Percentiles rank a stretch among this genome's conserved stretches.
These are phyloP conservation scores for Aspergillus candidus DNA, from an alignment of 2,329 filamentous ascomycete species.

Conservation along the genomic window DNA sequence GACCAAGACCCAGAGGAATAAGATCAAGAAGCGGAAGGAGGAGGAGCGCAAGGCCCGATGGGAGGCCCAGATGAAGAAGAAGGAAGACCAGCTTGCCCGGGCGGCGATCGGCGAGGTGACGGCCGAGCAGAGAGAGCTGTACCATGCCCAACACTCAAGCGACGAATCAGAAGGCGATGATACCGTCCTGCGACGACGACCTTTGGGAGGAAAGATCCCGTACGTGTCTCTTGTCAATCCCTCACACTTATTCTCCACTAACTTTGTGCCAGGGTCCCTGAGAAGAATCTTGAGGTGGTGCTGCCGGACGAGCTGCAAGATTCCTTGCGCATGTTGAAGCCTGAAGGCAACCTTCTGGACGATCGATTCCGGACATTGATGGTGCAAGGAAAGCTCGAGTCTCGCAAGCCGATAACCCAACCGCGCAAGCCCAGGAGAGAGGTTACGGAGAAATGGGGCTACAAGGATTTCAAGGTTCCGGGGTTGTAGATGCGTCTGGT, in stretches of 20 bases:
- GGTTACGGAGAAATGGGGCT: constrained; percentile 90
- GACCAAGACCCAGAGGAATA: constrained; percentile 79
- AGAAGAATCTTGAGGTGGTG: constrained; percentile 74
- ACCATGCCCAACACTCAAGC: constrained; percentile 34
- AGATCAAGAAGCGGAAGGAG: constrained; percentile 80
- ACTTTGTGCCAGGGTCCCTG: constrained; percentile 45
- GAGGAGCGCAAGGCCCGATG: constrained; percentile 71
- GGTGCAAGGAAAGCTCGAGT: constrained; percentile 83
- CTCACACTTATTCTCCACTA: constrained; percentile 10
- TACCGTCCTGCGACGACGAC: constrained; percentile 60
- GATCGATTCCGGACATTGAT: constrained; percentile 87
- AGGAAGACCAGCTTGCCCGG: constrained; percentile 63
- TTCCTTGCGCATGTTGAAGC: constrained; percentile 73
- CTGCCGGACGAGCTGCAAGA: constrained; percentile 78
- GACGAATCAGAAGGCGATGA: constrained; percentile 51
- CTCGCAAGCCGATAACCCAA: constrained; percentile 70
- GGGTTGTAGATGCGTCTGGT: constrained; percentile 18
- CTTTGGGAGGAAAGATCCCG: constrained; percentile 60
- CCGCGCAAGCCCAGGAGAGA: constrained; percentile 75
- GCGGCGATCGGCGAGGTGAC: constrained; percentile 62
- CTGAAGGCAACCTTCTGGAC: constrained; percentile 90
- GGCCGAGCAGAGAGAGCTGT: constrained; percentile 46
- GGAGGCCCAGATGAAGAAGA: constrained; percentile 67
- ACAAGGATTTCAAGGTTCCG: constrained; percentile 79
- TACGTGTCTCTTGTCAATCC: constrained; percentile 27